phyloP scores from a whole-genome alignment of 1,284 basidiomycete genomes.

The Stygiomarasmius scandens region DNA sequence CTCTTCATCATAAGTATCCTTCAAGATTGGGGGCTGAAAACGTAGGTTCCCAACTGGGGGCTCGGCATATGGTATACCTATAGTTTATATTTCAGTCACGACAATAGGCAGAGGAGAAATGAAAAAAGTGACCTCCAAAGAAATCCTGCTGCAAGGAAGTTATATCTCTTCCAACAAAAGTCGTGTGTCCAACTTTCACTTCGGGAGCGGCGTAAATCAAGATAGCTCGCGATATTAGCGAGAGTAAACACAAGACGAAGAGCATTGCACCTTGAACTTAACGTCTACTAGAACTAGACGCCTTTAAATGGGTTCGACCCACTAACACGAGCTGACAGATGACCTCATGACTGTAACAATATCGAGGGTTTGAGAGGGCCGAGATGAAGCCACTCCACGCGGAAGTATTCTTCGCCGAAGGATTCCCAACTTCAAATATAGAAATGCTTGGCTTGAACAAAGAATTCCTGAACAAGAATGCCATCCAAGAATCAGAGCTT shows the following conservation, averaged over 20 bases:
- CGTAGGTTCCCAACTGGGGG: slow-evolving; percentile 16
- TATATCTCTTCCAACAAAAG: slow-evolving; percentile 16
- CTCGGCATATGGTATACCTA: slow-evolving; percentile 20
- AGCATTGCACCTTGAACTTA: neutral
- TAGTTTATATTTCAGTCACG: neutral
- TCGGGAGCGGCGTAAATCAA: slow-evolving; percentile 9
- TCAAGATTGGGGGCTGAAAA: slow-evolving; percentile 12
- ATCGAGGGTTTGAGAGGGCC: too few relatives aligned
- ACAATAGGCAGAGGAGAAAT: neutral
- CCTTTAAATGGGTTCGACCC: neutral
- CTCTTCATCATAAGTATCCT: slow-evolving; percentile 19
- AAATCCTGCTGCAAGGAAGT: slow-evolving; percentile 17
- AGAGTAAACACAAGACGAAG: neutral
- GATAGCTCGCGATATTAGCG: neutral
- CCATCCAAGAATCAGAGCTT: too few relatives aligned
- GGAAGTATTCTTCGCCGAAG: too few relatives aligned
- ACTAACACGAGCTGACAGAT: too few relatives aligned
- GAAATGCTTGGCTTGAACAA: too few relatives aligned
- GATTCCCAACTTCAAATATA: too few relatives aligned
- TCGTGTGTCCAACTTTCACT: slow-evolving; percentile 18
- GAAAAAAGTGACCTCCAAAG: slow-evolving; percentile 17
- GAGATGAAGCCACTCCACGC: too few relatives aligned
- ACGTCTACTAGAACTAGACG: neutral
- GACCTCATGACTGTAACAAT: too few relatives aligned
- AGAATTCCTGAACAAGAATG: too few relatives aligned